Base-by-base conservation (phyloP, 2,329 filamentous ascomycete genomes). In the Calonectria hongkongensis region DNA sequence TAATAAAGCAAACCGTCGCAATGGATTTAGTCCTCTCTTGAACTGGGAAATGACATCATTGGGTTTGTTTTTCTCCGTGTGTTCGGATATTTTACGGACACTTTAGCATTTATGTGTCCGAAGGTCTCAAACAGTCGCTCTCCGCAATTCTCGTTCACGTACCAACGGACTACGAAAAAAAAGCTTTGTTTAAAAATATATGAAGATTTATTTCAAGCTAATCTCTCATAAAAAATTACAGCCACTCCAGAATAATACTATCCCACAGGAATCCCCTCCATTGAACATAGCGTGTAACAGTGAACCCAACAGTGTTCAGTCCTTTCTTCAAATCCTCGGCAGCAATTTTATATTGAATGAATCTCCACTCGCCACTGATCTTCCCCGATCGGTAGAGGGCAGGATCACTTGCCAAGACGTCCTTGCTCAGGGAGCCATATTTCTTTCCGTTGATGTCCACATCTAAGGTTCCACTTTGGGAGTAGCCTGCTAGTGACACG, bases 191-290 rank as follows among this genome's bases (percentile, higher is more conserved):
- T 21, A 21, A 21, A 21, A 21, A 21, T 21, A 21, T 1, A 21
- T 21, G 21, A 21, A 21, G 21, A 21, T 21, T 21, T 21, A 21
- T 21, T 21, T 1, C 21, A 21, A 21, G 21, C 1, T 21, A 21
- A 21, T 21, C 21, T 21, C 2, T 1, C 21, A 2, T 21, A 21
- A 21, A 21, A 21, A 2, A 21, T 43, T 12, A 60, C 15, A 60
- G 2, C 54, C 54, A 60, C 28, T 60, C 54, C 15, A 60, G n/a
- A 13, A 60, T 60, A 41, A 60, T 41, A 18, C 54, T 60, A 16
- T 60, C 54, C 54, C 54, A 60, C 12, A 60, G 25, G 16, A 60
- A 60, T 25, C 54, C 54, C 15, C 54, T 60, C 54, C 54, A 60
- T 18, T 60, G 33, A 2, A 36, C 39, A 4, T 60, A 60, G 4